Evolutionary conservation across 2,329 filamentous ascomycete genomes (phyloP).

Genomic region (Botrytis fabae): DNA sequence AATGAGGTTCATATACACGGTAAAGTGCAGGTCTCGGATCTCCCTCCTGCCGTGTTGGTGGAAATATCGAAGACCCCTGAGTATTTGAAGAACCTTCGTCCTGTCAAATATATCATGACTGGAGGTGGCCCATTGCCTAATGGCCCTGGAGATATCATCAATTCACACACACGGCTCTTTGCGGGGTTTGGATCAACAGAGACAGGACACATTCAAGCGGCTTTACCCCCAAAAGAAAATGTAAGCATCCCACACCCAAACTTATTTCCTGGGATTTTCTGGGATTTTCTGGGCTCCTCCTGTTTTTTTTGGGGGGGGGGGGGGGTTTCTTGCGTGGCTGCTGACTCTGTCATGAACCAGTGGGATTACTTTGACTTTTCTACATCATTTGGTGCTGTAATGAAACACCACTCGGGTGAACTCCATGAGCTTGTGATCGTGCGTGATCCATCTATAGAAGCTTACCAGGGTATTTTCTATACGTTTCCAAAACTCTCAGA

Average conservation of each 20-base stretch:
- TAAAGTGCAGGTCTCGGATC: not conserved
- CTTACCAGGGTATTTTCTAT: conserved; percentile 40
- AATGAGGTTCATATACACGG: conserved; percentile 11
- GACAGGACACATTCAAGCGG: not conserved
- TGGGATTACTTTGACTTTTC: conserved; percentile 20
- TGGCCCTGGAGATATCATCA: conserved; percentile 4
- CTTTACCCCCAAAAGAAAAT: not conserved
- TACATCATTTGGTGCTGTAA: conserved; percentile 7
- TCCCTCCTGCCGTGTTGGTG: conserved; percentile 11
- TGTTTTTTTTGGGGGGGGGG: too few relatives aligned
- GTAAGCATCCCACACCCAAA: not conserved
- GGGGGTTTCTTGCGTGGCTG: not conserved
- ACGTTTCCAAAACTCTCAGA: conserved; percentile 41
- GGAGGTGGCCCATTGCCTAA: conserved; percentile 13
- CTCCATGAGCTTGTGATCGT: conserved; percentile 37
- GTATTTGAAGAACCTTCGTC: conserved; percentile 6
- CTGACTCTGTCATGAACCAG: not conserved
- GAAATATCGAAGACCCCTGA: conserved; percentile 13
- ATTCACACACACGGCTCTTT: not conserved
- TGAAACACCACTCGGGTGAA: not conserved
- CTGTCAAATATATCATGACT: not conserved
- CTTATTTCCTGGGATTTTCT: too few relatives aligned
- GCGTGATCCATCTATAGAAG: conserved; percentile 10
- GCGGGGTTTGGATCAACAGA: conserved; percentile 12
- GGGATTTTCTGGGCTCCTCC: too few relatives aligned